Evolutionary conservation across 2,329 filamentous ascomycete genomes (phyloP), one percentile per base, ranked within the genome.

Genomic region (Fusarium sterilihyphosum): DNA sequence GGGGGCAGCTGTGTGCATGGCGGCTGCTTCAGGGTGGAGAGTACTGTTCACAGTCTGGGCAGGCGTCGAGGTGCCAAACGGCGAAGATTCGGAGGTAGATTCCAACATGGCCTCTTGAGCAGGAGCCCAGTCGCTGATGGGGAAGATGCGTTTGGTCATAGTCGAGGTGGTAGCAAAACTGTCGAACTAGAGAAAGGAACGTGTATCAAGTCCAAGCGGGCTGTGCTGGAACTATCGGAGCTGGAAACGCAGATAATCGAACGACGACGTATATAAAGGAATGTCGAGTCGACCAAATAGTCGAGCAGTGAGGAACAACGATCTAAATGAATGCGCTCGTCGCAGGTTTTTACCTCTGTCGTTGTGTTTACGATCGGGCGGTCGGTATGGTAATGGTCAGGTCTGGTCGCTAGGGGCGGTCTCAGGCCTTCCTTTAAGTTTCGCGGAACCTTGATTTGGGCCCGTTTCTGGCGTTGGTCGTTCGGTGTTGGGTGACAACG

Each of bases 121-220:
- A 29, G 83, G 79, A 47, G 83, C 82, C 85, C 83, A 85, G 71
- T 86, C 85, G 70, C 79, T 78, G 66, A 84, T 75, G 58, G 82
- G 81, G 71, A 84, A 82, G 68, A 84, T 81, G 74, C 83, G 80
- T 70, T 77, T 80, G 73, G 84, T 79, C 77, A 82, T 82, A 52
- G 44, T 68, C 56, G 62, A 61, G 63, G 35, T 53, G 54, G 44
- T 20, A 53, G 33, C 54, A 56, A 33, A 44, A 57, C 31, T 50
- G 47, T 38, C 53, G 33, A 35, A 37, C 38, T 43, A n/a, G 31
- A 18, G 33, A 37, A 62, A 63, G 31, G 58, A 49, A 47, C 46
- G 62, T 67, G 43, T 52, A 58, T 47, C 47, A 46, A 50, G 43
- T 29, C 44, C 24, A 46, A 53, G 65, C 63, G 44, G 53, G 59